Percentiles rank a stretch among this genome's conserved stretches.
phyloP scores from a whole-genome alignment of 805 yeast genomes.

The Myxozyma melibiosi region DNA sequence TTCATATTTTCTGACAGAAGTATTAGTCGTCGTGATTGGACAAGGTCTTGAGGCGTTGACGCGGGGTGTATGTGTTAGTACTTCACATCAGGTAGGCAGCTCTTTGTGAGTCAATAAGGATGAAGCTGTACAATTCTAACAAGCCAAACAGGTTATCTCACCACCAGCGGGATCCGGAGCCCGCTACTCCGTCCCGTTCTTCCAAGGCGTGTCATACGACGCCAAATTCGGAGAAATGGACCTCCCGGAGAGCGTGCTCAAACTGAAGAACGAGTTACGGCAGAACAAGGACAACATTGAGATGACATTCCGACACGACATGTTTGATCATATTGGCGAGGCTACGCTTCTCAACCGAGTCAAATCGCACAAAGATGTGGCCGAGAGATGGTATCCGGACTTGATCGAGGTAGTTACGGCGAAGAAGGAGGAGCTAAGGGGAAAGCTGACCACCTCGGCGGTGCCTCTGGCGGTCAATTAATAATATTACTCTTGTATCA shows the following conservation, averaged over 20 bases:
- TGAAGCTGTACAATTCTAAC: too few relatives aligned
- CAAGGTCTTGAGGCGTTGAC: constrained; percentile 64
- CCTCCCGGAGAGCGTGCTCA: constrained; percentile 19
- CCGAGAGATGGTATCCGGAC: constrained; percentile 47
- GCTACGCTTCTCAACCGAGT: constrained; percentile 48
- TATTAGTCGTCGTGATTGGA: constrained; percentile 61
- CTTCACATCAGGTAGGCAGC: constrained; percentile 50
- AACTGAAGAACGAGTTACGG: constrained; percentile 15
- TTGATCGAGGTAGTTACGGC: constrained; percentile 25
- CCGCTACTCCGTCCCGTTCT: constrained; percentile 51
- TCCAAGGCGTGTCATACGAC: constrained; percentile 44
- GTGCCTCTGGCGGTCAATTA: constrained; percentile 7
- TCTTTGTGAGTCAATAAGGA: constrained; percentile 48
- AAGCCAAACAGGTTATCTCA: constrained; percentile 36
- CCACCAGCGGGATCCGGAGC: constrained; percentile 44
- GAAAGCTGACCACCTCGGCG: background rate
- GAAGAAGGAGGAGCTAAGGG: constrained; percentile 19
- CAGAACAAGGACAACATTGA: constrained; percentile 22
- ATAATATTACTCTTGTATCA: background rate
- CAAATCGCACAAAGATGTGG: constrained; percentile 47
- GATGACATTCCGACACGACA: constrained; percentile 27
- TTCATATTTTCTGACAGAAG: constrained; percentile 27
- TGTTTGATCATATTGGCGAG: constrained; percentile 42
- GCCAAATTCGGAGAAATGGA: constrained; percentile 27
- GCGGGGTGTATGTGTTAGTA: constrained; percentile 60